Evolutionary conservation across 352 stramenopile genomes (phyloP), one percentile per base, ranked within the genome.

Genomic region (Phytopythium helicoides): DNA sequence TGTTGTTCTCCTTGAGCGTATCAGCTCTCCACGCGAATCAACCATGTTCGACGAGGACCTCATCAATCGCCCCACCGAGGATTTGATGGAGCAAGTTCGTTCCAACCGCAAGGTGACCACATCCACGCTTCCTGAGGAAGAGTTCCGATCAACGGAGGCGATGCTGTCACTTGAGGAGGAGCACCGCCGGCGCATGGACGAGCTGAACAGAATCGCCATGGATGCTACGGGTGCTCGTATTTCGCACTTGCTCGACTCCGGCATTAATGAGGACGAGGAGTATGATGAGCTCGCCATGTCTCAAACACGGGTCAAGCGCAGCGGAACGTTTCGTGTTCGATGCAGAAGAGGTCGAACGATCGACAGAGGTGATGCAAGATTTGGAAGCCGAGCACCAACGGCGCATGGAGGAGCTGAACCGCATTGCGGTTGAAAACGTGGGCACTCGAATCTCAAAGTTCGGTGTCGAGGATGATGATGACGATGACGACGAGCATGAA

Each of bases 121-220:
- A 3, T 64, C 66, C 9, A 60, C 65, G 21, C 22, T 73, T 12
- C 60, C 62, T 3, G 64, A 81, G 9, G 69, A 75, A 47, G 55
- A 71, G 47, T 52, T 66, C 28, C 73, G 68, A n/a, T 58, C 41
- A 4, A 83, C 73, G 1, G 71, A 83, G 41, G 64, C 78, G 21
- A 58, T 88, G 52, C 62, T 60, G 18, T 67, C 65, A 49, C 65
- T 77, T 15, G 63, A 80, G 52, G 68, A 73, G 45, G 70, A 86
- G 47, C 77, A 88, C 48, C 56, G 52, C 18, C 68, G 57, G n/a
- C 72, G 77, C n/a, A 88, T 88, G 77, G 70, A 66, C 10, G 74
- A 88, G 52, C 66, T 88, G n/a, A 80, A 79, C n/a, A 58, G 73
- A 18, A 68, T 71, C 26, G 63, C 62, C 10, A 40, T 76, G 37